These are phyloP conservation scores for Penicillium sp. DNA, from an alignment of 2,329 filamentous ascomycete genomes.

Conservation along the genomic window DNA sequence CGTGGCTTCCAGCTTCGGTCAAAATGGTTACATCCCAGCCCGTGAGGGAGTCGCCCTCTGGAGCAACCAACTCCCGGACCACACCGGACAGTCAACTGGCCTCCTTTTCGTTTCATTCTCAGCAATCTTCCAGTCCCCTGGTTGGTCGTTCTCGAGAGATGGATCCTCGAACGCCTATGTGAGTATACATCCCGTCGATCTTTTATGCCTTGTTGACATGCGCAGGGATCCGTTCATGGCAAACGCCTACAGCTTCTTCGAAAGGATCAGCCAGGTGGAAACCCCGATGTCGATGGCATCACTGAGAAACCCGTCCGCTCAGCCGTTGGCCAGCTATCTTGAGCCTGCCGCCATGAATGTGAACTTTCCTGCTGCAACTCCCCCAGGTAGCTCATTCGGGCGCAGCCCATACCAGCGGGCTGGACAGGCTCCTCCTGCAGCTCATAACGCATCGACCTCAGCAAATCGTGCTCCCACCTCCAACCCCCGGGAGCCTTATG, in stretches of 20 bases:
- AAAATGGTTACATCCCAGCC: neutral
- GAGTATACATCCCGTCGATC: neutral
- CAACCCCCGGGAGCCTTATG: neutral
- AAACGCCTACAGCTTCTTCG: neutral
- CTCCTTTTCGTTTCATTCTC: neutral
- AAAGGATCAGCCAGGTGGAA: no score
- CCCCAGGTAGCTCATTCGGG: neutral
- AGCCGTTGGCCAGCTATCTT: neutral
- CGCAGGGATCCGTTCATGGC: neutral
- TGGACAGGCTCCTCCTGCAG: neutral
- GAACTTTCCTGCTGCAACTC: neutral
- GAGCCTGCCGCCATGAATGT: neutral
- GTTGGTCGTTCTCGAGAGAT: neutral
- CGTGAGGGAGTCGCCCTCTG: neutral
- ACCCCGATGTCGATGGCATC: no score
- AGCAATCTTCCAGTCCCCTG: neutral
- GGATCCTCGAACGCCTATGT: neutral
- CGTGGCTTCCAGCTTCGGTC: no score
- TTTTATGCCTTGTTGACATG: neutral
- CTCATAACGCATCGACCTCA: neutral
- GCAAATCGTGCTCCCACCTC: neutral
- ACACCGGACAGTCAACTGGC: neutral
- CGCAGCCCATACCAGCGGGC: neutral
- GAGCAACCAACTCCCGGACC: neutral
- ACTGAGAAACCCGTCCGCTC: neutral